phyloP scores from a whole-genome alignment of 2,329 filamentous ascomycete species.

The Camillea tinctor region DNA sequence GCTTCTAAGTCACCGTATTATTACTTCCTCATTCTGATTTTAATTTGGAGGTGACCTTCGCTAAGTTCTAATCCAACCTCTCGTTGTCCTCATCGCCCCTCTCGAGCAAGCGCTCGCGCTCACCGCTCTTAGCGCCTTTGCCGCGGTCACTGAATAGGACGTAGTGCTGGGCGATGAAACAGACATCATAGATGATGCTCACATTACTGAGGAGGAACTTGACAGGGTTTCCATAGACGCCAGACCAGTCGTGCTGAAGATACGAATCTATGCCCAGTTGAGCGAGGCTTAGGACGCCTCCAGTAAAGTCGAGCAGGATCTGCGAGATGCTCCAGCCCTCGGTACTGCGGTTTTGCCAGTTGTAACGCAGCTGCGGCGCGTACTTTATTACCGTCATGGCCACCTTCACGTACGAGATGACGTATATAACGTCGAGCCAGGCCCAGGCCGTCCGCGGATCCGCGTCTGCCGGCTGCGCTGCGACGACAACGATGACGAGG shows the following conservation, averaged over 20 bases:
- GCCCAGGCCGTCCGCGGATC: constrained; percentile 52
- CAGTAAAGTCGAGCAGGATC: constrained; percentile 79
- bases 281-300: constrained; percentile 75
- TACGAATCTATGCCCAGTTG: constrained; percentile 86
- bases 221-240: constrained; percentile 85
- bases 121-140: constrained; percentile 26
- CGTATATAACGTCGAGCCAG: constrained; percentile 63
- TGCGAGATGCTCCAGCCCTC: constrained; percentile 83
- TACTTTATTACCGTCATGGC: constrained; percentile 90
- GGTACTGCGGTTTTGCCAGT: constrained; percentile 83
- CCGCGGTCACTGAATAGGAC: constrained; percentile 60
- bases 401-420: constrained; percentile 85
- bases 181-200: constrained; percentile 78
- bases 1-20: not conserved
- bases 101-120: constrained; percentile 39
- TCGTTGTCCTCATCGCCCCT: constrained; percentile 29
- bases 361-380: constrained; percentile 79
- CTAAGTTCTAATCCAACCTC: constrained; percentile 32
- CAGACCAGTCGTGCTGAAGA: constrained; percentile 82
- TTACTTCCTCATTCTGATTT: not conserved
- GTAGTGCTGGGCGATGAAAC: constrained; percentile 90
- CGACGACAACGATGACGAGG: constrained; percentile 47
- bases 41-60: not conserved
- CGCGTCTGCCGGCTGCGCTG: constrained; percentile 33
- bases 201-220: constrained; percentile 87